Evolutionary conservation across 192 early-diverging fungal species (phyloP).

Genomic region (Linnemannia hyalina): DNA sequence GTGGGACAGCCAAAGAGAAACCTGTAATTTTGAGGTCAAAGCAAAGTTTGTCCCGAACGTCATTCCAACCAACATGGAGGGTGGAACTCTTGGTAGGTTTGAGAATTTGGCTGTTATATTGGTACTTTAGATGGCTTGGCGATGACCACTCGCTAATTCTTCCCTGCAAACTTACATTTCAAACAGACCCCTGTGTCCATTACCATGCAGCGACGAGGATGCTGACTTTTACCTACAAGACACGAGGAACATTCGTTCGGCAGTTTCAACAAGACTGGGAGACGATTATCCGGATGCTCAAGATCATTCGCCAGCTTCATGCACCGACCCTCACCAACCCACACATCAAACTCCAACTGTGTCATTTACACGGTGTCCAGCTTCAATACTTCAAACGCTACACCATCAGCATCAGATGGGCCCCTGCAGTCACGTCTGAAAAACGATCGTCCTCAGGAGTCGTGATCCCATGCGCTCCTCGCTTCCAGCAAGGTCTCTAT

Average conservation of each 20-base stretch:
- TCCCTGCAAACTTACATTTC: neutral
- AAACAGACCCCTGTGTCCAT: constrained; percentile 21
- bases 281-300: constrained; percentile 45
- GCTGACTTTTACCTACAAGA: constrained; percentile 43
- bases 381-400: constrained; percentile 34
- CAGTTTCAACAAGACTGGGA: constrained; percentile 55
- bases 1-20: constrained; percentile 48
- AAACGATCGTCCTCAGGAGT: constrained; percentile 32
- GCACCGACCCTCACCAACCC: constrained; percentile 38
- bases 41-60: constrained; percentile 35
- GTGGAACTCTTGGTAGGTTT: constrained; percentile 31
- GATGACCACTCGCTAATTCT: neutral
- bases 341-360: constrained; percentile 12
- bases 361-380: constrained; percentile 40
- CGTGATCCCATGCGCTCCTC: constrained; percentile 30
- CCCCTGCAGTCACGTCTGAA: constrained; percentile 12
- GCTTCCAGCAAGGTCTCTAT: constrained; percentile 41
- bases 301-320: constrained; percentile 46
- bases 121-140: neutral
- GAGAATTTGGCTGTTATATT: neutral
- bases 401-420: constrained; percentile 29
- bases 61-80: constrained; percentile 29
- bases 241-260: constrained; percentile 32
- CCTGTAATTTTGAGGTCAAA: constrained; percentile 53
- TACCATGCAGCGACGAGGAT: constrained; percentile 23